Conservation (phyloP, 305 asterid species). For the Stenogyne calaminthoides region DNA sequence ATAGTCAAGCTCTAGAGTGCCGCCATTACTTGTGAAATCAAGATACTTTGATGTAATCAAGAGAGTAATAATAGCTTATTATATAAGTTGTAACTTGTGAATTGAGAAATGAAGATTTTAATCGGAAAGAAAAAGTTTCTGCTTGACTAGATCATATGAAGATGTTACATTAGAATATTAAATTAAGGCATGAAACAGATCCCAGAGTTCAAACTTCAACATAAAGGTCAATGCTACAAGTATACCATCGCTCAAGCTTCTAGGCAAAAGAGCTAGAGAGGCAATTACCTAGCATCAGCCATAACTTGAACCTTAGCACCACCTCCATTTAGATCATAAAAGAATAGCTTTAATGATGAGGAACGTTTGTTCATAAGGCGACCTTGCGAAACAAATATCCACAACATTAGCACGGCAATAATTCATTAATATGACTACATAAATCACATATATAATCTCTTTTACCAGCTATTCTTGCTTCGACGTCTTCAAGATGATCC, state of each 20-base stretch:
- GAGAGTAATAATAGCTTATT: background rate
- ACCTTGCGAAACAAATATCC: constrained; percentile 45
- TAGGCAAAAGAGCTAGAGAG: background rate
- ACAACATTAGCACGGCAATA: constrained; percentile 20
- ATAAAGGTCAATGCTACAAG: background rate
- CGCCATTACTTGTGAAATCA: background rate
- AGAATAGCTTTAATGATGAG: constrained; percentile 70
- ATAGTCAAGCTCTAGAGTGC: background rate
- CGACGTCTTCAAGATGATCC: constrained; percentile 67
- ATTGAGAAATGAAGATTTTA: background rate
- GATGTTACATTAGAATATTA: background rate
- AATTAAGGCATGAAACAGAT: background rate
- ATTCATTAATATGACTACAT: background rate
- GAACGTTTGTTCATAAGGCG: constrained; percentile 79
- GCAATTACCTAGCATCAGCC: constrained; percentile 76
- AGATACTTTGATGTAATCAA: background rate
- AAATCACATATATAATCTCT: background rate
- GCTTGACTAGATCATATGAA: background rate
- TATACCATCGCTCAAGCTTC: background rate
- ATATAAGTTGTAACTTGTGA: background rate
- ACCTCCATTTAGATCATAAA: constrained; percentile 79
- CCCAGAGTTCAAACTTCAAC: background rate
- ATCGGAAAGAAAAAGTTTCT: background rate
- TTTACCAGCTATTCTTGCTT: constrained; percentile 75
- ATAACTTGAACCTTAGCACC: constrained; percentile 89